Evolutionary conservation across 2,329 filamentous ascomycete species (phyloP).

Genomic region (Knoxdaviesia capensis): DNA sequence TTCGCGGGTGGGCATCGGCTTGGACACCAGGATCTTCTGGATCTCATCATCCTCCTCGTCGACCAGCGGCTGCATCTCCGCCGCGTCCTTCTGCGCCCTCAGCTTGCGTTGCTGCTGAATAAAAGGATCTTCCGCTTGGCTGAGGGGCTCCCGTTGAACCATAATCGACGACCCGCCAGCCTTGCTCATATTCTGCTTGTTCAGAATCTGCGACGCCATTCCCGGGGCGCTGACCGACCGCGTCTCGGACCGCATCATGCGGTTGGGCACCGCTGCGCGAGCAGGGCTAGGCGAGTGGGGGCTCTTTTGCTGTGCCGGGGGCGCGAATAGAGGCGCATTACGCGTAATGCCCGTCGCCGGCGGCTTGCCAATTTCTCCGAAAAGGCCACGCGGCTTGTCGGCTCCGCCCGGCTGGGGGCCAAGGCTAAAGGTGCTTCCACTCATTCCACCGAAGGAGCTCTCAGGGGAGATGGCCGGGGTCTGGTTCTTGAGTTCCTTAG

Average conservation of each 20-base stretch:
- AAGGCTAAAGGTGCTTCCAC: constrained; percentile 25
- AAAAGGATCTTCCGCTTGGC: constrained; percentile 22
- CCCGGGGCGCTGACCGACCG: constrained; percentile 41
- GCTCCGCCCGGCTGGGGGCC: constrained; percentile 10
- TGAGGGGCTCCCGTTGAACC: constrained; percentile 8
- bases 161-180: constrained; percentile 4
- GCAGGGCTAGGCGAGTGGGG: constrained; percentile 57
- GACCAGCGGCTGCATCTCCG: constrained; percentile 34
- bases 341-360: constrained; percentile 18
- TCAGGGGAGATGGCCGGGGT: constrained; percentile 33
- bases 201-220: constrained; percentile 33
- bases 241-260: constrained; percentile 26
- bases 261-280: constrained; percentile 32
- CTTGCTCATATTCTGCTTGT: constrained; percentile 5
- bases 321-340: constrained; percentile 27
- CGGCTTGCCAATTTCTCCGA: background rate
- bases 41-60: constrained; percentile 53
- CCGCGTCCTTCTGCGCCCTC: constrained; percentile 33
- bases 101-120: constrained; percentile 28
- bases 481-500: constrained; percentile 36
- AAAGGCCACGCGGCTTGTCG: constrained; percentile 1
- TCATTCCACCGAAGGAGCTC: constrained; percentile 34
- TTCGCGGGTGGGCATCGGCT: constrained; percentile 37
- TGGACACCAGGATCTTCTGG: constrained; percentile 38
- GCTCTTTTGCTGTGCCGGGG: constrained; percentile 30